Base-by-base conservation (phyloP, 306 rosid species). In the Ochetophila trinervis region DNA sequence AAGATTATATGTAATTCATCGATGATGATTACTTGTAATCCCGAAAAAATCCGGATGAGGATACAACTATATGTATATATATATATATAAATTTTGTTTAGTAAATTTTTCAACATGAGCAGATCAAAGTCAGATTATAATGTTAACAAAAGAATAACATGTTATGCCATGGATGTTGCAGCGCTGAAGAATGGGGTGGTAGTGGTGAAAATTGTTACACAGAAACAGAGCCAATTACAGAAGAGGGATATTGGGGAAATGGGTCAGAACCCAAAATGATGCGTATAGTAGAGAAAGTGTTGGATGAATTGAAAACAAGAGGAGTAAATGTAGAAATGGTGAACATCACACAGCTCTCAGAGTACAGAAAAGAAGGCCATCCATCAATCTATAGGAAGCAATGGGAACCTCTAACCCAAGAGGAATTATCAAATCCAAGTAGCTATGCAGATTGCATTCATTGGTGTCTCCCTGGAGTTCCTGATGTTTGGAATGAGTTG, bases 401-500 rank as follows among this genome's bases (percentile, higher is more conserved):
- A 40, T 91, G 97, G 93, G 91, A 88, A 20, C 65, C 85, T 22
- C 76, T 88, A 52, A 86, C 83, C 0, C 64, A 74, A 66, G 67
- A 83, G 21, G 84, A 84, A 59, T 60, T 70, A 20, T 50, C 84
- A 30, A 67, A 91, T 36, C 97, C 94, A 20, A 84, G 79, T 34
- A 73, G 78, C 63, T 91, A 86, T 70, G 89, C 97, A 19, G 96
- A 91, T 78, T 91, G 97, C 64, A 83, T 80, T 12, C 96, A 91
- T 70, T 91, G 97, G 96, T 91, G 96, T 42, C 89, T 91, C 14
- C 97, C 96, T 24, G 97, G 97, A 20, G 85, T 88, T 2, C 92
- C 97, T 45, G 97, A 91, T 74, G 94, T 88, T 9, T 91, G 97
- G 97, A 91, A 91, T 74, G 91, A 91, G 55, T 74, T 91, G 47